Conservation (phyloP, 352 stramenopile genomes). For the Globisporangium camurandrum region DNA sequence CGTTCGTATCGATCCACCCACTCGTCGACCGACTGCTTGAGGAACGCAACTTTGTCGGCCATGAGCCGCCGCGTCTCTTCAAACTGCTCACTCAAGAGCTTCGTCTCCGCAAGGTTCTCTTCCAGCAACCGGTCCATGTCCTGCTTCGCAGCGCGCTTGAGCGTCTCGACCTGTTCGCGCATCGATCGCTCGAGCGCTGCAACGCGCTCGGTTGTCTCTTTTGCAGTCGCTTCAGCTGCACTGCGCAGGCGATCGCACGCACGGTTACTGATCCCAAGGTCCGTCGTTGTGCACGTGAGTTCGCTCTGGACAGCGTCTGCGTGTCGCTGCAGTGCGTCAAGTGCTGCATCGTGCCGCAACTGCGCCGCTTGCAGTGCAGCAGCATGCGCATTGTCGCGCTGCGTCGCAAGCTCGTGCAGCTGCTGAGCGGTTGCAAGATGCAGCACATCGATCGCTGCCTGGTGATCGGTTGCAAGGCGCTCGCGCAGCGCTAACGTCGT, state of each 20-base stretch:
- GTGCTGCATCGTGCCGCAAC: conserved; percentile 18
- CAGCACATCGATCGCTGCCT: conserved; percentile 23
- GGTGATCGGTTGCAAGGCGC: conserved; percentile 15
- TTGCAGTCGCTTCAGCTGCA: conserved; percentile 25
- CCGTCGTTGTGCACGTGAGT: conserved; percentile 22
- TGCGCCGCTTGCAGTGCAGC: conserved; percentile 22
- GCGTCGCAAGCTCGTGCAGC: conserved; percentile 15
- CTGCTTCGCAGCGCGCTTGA: conserved; percentile 46
- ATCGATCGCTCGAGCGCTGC: conserved; percentile 24
- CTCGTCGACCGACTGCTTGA: conserved; percentile 33
- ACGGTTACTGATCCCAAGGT: conserved; percentile 19
- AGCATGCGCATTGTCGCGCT: conserved; percentile 35
- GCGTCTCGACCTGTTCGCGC: conserved; percentile 39
- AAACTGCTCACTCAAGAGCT: conserved; percentile 64
- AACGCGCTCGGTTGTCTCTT: conserved; percentile 27
- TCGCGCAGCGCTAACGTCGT: conserved; percentile 20
- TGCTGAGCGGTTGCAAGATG: conserved; percentile 27
- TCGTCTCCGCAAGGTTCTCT: conserved; percentile 59
- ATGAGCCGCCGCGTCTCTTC: conserved; percentile 48
- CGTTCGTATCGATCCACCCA: conserved; percentile 54
- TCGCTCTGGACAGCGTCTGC: conserved; percentile 17
- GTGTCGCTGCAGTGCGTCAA: conserved; percentile 16
- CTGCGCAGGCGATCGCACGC: conserved; percentile 21
- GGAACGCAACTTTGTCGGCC: conserved; percentile 34
- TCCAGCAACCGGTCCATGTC: conserved; percentile 66